Evolutionary conservation across 2,329 filamentous ascomycete genomes (phyloP), one percentile per base, ranked within the genome.

Genomic region (Ophiosphaerella korrae): DNA sequence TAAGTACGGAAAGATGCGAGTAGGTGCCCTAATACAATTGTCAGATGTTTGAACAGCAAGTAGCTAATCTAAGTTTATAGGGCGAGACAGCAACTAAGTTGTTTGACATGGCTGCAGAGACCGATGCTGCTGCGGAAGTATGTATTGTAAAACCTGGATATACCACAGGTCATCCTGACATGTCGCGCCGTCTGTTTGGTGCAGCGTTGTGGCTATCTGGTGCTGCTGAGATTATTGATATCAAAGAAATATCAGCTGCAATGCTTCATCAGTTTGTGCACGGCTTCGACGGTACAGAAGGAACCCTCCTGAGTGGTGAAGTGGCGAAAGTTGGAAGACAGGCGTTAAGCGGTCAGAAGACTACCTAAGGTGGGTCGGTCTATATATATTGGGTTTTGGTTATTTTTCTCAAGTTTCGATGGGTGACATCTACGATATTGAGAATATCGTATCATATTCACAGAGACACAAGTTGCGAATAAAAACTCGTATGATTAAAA

Each of bases 31-130:
- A 63, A n/a, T n/a, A n/a, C n/a, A n/a, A n/a, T n/a, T n/a, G n/a
- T n/a, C 24, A 26, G 24, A 8, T 26, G 24, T 3, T 29, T 12
- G 42, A 29, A 21, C 24, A 26, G 24, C 24, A 26, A 8, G 5
- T 26, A 26, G 8, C 24, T 26, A 5, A 26, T 11, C n/a, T n/a
- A n/a, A n/a, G 26, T 18, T 1, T 41, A 16, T 29, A 82, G 80
- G 80, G 80, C 7, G 74, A 79, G 37, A 73, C 75, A 0, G 81
- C 82, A 53, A 75, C 58, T 6, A 59, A 67, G n/a, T 64, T 82
- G 3, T 67, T 81, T 3, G 70, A 70, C 1, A 75, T 74, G 16
- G 77, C 77, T 3, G 61, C 71, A 21, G 57, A 77, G 7, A 70
- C 74, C 14, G 56, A 70, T 1, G 74, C 71, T 2, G 58, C 46